Evolutionary conservation across 2,329 filamentous ascomycete genomes (phyloP).

Genomic region (Phoma herbarum): DNA sequence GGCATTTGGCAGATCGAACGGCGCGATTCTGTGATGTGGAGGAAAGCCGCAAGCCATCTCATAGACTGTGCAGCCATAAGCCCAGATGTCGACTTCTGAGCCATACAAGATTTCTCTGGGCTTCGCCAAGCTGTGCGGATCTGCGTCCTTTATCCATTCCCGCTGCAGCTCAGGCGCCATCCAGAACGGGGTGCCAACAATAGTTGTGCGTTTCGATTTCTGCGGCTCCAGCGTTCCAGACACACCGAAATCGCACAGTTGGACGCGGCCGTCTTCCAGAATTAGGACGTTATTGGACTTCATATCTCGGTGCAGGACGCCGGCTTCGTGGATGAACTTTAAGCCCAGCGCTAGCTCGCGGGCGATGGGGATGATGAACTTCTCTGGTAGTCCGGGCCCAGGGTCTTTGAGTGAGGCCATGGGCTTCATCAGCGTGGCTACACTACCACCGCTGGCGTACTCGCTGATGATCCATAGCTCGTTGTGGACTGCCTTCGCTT

Average conservation of each 20-base stretch:
- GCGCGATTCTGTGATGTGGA: slow-evolving; percentile 65
- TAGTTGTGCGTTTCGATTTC: slow-evolving; percentile 78
- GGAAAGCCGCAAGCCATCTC: slow-evolving; percentile 83
- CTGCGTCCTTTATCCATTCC: slow-evolving; percentile 63
- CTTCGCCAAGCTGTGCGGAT: slow-evolving; percentile 60
- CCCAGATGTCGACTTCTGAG: slow-evolving; percentile 76
- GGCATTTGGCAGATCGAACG: slow-evolving; percentile 53
- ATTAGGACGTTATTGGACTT: slow-evolving; percentile 81
- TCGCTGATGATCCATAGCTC: slow-evolving; percentile 90
- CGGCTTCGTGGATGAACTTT: slow-evolving; percentile 70
- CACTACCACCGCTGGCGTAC: slow-evolving; percentile 84
- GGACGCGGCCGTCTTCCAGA: slow-evolving; percentile 77
- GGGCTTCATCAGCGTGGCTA: slow-evolving; percentile 69
- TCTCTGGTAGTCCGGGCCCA: slow-evolving; percentile 61
- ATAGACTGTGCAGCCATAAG: slow-evolving; percentile 80
- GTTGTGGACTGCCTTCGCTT: slow-evolving; percentile 78
- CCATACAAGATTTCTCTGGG: slow-evolving; percentile 64
- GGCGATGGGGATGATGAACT: slow-evolving; percentile 70
- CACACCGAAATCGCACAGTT: slow-evolving; percentile 86
- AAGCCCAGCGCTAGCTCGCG: slow-evolving; percentile 69
- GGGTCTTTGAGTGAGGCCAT: slow-evolving; percentile 36
- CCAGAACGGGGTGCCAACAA: slow-evolving; percentile 85
- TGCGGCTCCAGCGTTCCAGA: slow-evolving; percentile 79
- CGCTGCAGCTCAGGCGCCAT: slow-evolving; percentile 78
- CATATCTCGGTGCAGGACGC: slow-evolving; percentile 71